These are phyloP conservation scores for Sclerotinia spermophila DNA, from an alignment of 2,329 filamentous ascomycete genomes.

Conservation along the genomic window DNA sequence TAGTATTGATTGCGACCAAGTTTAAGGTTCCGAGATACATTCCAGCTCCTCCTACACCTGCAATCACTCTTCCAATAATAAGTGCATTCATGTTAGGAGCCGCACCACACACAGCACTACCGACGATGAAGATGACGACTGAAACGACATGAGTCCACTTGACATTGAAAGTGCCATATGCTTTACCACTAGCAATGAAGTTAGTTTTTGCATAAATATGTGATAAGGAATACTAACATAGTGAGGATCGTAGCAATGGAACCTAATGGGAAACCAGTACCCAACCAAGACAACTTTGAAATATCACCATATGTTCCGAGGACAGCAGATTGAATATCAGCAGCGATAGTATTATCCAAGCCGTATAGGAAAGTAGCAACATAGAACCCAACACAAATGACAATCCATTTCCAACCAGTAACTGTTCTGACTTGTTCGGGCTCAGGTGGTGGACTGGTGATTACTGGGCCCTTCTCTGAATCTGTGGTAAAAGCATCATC, in stretches of 20 bases:
- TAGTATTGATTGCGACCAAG: slow-evolving; percentile 21
- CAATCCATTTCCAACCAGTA: slow-evolving; percentile 33
- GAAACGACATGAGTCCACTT: slow-evolving; percentile 28
- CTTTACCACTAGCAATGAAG: slow-evolving; percentile 14
- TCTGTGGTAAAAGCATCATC: slow-evolving; percentile 9
- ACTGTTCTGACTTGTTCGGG: slow-evolving; percentile 7
- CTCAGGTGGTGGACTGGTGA: background rate
- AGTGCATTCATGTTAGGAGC: slow-evolving; percentile 40
- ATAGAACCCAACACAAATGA: slow-evolving; percentile 21
- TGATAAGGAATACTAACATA: background rate
- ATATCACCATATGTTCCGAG: slow-evolving; percentile 38
- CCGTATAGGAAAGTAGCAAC: slow-evolving; percentile 15
- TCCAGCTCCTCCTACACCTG: slow-evolving; percentile 42
- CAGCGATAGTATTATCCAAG: slow-evolving; percentile 37
- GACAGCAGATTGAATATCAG: slow-evolving; percentile 44
- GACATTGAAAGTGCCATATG: slow-evolving; percentile 28
- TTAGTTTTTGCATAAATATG: background rate
- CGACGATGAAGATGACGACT: slow-evolving; percentile 29
- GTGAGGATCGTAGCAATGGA: slow-evolving; percentile 16
- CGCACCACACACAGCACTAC: slow-evolving; percentile 33
- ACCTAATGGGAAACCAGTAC: slow-evolving; percentile 41
- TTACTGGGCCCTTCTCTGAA: slow-evolving; percentile 9
- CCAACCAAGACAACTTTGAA: slow-evolving; percentile 42
- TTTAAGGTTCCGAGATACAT: slow-evolving; percentile 40
- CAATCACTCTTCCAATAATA: slow-evolving; percentile 44